Evolutionary conservation across 164 flowering plant genomes (phyloP).

Genomic region (Liriodendron chinense): DNA sequence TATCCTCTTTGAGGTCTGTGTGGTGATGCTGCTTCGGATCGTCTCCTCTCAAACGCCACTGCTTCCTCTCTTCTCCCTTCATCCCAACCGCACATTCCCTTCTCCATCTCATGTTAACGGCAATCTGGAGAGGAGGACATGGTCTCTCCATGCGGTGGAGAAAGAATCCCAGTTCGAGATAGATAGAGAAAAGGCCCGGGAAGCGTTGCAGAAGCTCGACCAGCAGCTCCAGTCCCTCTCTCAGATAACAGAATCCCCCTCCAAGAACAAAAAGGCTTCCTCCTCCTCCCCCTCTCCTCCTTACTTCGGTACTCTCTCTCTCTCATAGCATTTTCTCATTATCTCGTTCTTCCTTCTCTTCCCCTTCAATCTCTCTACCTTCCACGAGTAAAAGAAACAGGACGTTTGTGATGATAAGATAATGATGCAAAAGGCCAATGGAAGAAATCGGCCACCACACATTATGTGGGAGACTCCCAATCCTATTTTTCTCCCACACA

Average conservation of each 20-base stretch:
- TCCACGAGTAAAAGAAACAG: too few relatives aligned
- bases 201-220: conserved; percentile 63
- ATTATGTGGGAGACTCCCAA: too few relatives aligned
- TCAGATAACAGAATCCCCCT: neutral
- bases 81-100: neutral
- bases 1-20: neutral
- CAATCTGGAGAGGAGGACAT: neutral
- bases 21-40: conserved; percentile 5
- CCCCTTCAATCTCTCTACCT: neutral
- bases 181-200: conserved; percentile 63
- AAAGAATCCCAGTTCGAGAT: conserved; percentile 55
- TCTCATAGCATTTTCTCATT: too few relatives aligned
- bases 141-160: conserved; percentile 27
- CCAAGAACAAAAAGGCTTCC: too few relatives aligned
- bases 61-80: neutral
- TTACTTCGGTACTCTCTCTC: too few relatives aligned
- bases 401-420: too few relatives aligned
- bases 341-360: neutral
- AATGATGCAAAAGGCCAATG: too few relatives aligned
- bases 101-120: neutral
- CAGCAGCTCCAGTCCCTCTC: conserved; percentile 55
- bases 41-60: conserved; percentile 2
- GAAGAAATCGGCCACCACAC: too few relatives aligned
- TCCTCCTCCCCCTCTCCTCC: too few relatives aligned
- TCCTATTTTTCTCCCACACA: too few relatives aligned